Conservation (phyloP, 352 stramenopile species). For the Thalassiosira livingstoniorum region DNA sequence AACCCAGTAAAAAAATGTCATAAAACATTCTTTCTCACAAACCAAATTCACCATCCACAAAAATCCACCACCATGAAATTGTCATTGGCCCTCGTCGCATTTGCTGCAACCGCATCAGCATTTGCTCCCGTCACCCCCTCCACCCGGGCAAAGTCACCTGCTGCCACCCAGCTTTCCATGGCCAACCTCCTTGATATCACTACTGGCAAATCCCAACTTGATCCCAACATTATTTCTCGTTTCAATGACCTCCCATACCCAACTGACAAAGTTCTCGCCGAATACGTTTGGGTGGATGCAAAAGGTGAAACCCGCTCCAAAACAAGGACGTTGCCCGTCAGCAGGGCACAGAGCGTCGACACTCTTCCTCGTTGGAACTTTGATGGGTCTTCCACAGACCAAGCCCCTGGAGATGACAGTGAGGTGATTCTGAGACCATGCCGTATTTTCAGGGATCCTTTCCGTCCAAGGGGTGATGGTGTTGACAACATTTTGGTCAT, state of each 20-base stretch:
- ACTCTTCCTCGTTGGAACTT: slow-evolving; percentile 97
- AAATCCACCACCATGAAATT: slow-evolving; percentile 75
- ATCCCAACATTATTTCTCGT: slow-evolving; percentile 68
- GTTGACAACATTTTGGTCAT: slow-evolving; percentile 96
- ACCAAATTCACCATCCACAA: no score
- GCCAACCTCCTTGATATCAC: slow-evolving; percentile 35
- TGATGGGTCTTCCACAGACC: slow-evolving; percentile 95
- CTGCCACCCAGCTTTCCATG: slow-evolving; percentile 38
- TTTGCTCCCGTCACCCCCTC: slow-evolving; percentile 51
- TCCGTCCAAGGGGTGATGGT: slow-evolving; percentile 87
- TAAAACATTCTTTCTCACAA: no score
- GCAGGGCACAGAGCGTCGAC: slow-evolving; percentile 76
- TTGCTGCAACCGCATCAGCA: slow-evolving; percentile 36
- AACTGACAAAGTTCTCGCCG: slow-evolving; percentile 84
- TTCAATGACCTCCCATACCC: slow-evolving; percentile 77
- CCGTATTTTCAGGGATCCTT: slow-evolving; percentile 96
- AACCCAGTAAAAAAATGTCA: no score
- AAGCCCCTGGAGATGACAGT: slow-evolving; percentile 96
- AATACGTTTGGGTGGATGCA: slow-evolving; percentile 97
- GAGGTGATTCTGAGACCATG: slow-evolving; percentile 92
- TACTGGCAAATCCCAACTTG: slow-evolving; percentile 75
- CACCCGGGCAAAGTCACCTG: slow-evolving; percentile 15
- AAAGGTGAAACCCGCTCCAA: slow-evolving; percentile 93
- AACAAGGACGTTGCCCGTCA: slow-evolving; percentile 91
- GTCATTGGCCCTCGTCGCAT: slow-evolving; percentile 36